Conservation (phyloP, 345 rosid genomes). For the Arabis hirsuta region DNA sequence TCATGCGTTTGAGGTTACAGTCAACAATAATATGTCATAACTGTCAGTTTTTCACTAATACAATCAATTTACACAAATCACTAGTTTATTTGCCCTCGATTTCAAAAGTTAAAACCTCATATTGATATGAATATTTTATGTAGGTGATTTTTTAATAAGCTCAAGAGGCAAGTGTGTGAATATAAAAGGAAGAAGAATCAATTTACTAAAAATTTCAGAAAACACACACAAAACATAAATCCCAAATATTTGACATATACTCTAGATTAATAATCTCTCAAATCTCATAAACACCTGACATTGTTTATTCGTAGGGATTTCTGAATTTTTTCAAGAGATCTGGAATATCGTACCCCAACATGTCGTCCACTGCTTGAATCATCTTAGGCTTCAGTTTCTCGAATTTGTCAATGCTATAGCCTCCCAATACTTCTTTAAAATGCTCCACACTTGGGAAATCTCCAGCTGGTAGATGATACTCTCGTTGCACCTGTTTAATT, state of each 20-base stretch:
- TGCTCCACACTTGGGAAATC: constrained; percentile 89
- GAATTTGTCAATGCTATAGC: constrained; percentile 77
- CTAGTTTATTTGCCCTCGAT: no score
- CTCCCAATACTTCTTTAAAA: constrained; percentile 67
- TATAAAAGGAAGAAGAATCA: neutral
- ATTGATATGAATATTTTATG: no score
- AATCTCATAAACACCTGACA: neutral
- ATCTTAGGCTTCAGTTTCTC: constrained; percentile 87
- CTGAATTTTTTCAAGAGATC: constrained; percentile 81
- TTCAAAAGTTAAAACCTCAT: no score
- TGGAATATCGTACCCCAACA: constrained; percentile 89
- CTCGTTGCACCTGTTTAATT: constrained; percentile 72
- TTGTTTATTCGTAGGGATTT: constrained; percentile 69
- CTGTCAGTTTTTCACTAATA: no score
- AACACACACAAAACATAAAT: neutral
- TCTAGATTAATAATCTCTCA: neutral
- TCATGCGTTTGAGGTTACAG: no score
- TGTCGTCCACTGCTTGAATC: constrained; percentile 89
- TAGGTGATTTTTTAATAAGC: neutral
- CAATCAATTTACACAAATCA: no score
- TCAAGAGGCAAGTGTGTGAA: neutral
- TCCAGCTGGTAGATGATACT: constrained; percentile 75
- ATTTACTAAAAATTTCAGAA: constrained; percentile 6
- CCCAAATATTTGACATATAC: neutral
- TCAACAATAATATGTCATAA: no score